A percentile compares a stretch with the other conserved stretches of the same genome.
phyloP scores from a whole-genome alignment of 345 rosid genomes.

The Melaleuca quinquenervia region DNA sequence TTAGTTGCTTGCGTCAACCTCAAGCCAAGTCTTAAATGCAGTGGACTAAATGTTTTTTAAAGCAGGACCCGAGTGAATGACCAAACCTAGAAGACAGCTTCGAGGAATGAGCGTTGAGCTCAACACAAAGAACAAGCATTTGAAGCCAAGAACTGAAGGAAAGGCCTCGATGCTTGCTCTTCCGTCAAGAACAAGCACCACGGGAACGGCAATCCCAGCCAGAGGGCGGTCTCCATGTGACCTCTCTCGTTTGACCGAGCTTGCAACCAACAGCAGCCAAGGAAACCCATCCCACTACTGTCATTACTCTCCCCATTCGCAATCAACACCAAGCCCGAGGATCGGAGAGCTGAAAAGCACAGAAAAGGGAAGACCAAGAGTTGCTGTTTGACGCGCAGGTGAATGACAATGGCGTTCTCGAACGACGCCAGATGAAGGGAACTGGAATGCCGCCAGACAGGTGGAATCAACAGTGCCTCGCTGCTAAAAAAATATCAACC shows the following conservation, averaged over 20 bases:
- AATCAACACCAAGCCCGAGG: no score
- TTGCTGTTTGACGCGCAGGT: no score
- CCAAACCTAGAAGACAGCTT: constrained; percentile 15
- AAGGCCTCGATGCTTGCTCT: constrained; percentile 10
- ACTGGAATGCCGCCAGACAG: no score
- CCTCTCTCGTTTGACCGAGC: no score
- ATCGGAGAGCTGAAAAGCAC: no score
- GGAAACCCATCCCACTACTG: background rate
- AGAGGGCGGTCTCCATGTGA: constrained; percentile 43
- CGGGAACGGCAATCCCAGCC: constrained; percentile 26
- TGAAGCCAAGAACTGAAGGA: constrained; percentile 39
- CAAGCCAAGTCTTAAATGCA: background rate
- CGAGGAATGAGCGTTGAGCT: background rate
- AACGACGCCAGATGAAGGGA: no score
- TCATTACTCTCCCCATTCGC: background rate
- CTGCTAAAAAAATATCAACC: no score
- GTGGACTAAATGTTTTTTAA: background rate
- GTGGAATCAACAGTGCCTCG: no score
- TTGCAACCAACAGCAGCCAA: background rate
- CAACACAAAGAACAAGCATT: background rate
- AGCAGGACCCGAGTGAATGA: background rate
- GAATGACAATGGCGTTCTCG: no score
- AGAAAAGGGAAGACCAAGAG: no score
- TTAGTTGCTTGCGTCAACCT: constrained; percentile 16
- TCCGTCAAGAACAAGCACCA: background rate